Evolutionary conservation across 176 grass and related monocot genomes (phyloP).

Genomic region (Oryza coarctata): DNA sequence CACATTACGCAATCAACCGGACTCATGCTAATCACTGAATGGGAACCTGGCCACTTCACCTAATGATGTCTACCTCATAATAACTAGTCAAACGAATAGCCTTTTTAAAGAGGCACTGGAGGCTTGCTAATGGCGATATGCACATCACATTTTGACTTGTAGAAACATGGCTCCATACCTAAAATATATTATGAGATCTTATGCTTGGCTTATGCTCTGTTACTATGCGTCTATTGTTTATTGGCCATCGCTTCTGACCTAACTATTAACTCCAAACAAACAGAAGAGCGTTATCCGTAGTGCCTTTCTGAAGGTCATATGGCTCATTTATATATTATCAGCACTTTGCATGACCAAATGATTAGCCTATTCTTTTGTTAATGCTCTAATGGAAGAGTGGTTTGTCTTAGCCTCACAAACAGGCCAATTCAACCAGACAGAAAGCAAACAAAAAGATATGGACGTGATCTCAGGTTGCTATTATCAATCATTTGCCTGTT

Average conservation of each 20-base stretch:
- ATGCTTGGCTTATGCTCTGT: slow-evolving; percentile 28
- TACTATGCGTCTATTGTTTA: slow-evolving; percentile 36
- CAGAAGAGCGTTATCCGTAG: slow-evolving; percentile 37
- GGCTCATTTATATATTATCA: slow-evolving; percentile 40
- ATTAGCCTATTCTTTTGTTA: slow-evolving; percentile 40
- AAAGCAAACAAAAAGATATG: slow-evolving; percentile 60
- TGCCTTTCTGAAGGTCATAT: slow-evolving; percentile 37
- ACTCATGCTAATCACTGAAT: slow-evolving; percentile 27
- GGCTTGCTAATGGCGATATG: slow-evolving; percentile 35
- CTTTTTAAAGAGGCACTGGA: slow-evolving; percentile 34
- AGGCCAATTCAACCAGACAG: slow-evolving; percentile 46
- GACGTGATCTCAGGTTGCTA: slow-evolving; percentile 47
- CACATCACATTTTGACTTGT: slow-evolving; percentile 47
- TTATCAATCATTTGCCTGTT: slow-evolving; percentile 41
- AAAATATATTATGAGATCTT: slow-evolving; percentile 42
- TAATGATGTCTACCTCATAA: slow-evolving; percentile 38
- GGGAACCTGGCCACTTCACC: slow-evolving; percentile 23
- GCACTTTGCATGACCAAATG: slow-evolving; percentile 52
- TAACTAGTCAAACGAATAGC: slow-evolving; percentile 42
- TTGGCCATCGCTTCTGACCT: slow-evolving; percentile 44
- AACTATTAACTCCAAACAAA: slow-evolving; percentile 49
- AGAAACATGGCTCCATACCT: slow-evolving; percentile 23
- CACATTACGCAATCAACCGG: slow-evolving; percentile 36
- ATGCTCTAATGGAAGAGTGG: slow-evolving; percentile 31
- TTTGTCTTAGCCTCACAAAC: slow-evolving; percentile 31